Percentiles rank a stretch among this genome's conserved stretches.
phyloP scores from a whole-genome alignment of 148 eudicot genomes.

The Rhododendron molle region DNA sequence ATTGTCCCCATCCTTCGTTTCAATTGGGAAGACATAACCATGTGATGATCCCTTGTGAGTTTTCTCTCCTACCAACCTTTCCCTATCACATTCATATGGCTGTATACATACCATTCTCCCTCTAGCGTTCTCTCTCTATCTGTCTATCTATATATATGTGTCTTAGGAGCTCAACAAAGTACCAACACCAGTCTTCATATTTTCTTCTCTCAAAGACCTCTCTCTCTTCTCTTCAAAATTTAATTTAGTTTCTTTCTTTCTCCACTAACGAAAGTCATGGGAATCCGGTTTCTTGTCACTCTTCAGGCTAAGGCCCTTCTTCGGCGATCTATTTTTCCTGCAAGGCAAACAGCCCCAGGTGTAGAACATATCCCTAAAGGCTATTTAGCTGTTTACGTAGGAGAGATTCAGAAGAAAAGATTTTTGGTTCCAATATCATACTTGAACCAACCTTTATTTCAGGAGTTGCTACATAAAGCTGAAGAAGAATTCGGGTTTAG shows the following conservation, averaged over 20 bases:
- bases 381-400: conserved; percentile 47
- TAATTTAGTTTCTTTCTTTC: not conserved
- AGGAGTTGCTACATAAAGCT: not conserved
- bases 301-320: not conserved
- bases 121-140: not conserved
- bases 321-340: not conserved
- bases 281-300: not conserved
- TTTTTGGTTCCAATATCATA: not conserved
- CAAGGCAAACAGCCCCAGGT: not conserved
- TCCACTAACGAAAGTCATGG: not conserved
- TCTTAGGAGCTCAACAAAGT: not conserved
- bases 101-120: not conserved
- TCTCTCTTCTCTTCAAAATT: not conserved
- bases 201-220: not conserved
- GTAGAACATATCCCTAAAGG: conserved; percentile 23
- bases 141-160: not conserved
- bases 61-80: not conserved
- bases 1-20: not conserved
- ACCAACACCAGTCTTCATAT: not conserved
- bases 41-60: not conserved
- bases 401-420: conserved; percentile 30
- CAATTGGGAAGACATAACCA: not conserved
- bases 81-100: not conserved
- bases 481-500: conserved; percentile 32
- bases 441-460: not conserved